Base-by-base conservation (phyloP, 2,329 filamentous ascomycete species). In the Aspergillus tubingensis region DNA sequence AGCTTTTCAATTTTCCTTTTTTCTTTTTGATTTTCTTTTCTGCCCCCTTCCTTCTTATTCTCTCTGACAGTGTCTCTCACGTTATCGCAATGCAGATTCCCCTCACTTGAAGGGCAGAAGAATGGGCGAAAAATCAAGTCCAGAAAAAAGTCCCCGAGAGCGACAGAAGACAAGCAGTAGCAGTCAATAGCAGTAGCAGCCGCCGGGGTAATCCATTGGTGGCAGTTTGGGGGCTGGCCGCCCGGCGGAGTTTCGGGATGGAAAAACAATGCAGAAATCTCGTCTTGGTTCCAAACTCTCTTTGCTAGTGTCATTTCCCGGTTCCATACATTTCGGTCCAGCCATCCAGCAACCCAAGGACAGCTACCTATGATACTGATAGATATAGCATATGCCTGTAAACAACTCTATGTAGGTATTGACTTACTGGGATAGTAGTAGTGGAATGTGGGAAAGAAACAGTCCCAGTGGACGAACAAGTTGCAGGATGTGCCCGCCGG, bases 71-170 rank as follows among this genome's bases (percentile, higher is more conserved):
- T 36, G 32, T 36, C 32, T 36, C 47, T 50, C 27, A 50, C 47
- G 47, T 30, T 50, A 50, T 50, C 47, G 15, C 47, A 30, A 30
- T 55, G 53, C 53, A 44, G 47, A 17, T 48, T 48, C 54, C 32
- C 27, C 41, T 17, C 47, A 27, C 47, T 30, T 27, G 47, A 13
- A 21, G 41, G 41, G 25, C 25, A 27, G 25, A 27, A 27, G 25
- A 27, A 27, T 36, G 32, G 32, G 41, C 41, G 41, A 44, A 44
- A 36, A 36, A 36, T 36, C 32, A 36, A 36, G 11, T 2, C 21
- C 27, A n/a, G 32, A 27, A n/a, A 50, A 50, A 50, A 50, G 47
- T 50, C 47, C 23, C 47, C 47, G 47, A 50, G 10, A 8, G n/a
- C n/a, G n/a, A 30, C 27, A 19, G 4, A 32, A 30, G 47, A 36